Evolutionary conservation across 1,284 basidiomycete species (phyloP), one percentile per base, ranked within the genome.

Genomic region (Leccinum colubrinum): DNA sequence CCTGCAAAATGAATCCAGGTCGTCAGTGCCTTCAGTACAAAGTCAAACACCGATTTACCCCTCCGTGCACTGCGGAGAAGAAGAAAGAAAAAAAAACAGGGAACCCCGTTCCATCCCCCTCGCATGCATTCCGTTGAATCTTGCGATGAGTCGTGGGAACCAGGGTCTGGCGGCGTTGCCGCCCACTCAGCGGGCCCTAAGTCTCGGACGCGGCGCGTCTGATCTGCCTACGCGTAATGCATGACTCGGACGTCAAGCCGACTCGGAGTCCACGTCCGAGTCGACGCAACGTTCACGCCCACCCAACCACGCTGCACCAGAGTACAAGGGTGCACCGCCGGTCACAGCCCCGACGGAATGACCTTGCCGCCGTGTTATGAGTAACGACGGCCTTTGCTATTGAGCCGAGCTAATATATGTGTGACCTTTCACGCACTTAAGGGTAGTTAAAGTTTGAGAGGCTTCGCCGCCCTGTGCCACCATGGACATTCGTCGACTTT

Each of bases 1-100:
- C 61, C 70, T 67, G 68, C 68, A 53, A 71, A 68, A 70, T 68
- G 62, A 70, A 71, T 20, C 15, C 48, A 55, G 53, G 61, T 43
- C 27, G 43, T 63, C 71, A 73, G 72, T 41, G 72, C 64, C 66
- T 59, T 43, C 56, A 63, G 59, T 22, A 46, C 59, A 43, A 67
- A 59, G 35, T 60, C 57, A 55, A 56, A 68, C 69, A 61, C 59
- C 63, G 60, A 51, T 41, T 55, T 55, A 25, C 51, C 11, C 27
- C 50, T 46, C 70, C 70, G 68, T 56, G 17, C 35, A 39, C 33
- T 35, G 52, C 71, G 68, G 68, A 62, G 35, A 35, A 11, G 33
- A 33, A 64, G 54, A 43, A 46, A 39, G 27, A 27, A 39, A 41
- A 41, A 43, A 43, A 54, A 53, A 54, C 17, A 22, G 20, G 6